Conservation (phyloP, 257 asterid genomes). For the Solanum pennellii region DNA sequence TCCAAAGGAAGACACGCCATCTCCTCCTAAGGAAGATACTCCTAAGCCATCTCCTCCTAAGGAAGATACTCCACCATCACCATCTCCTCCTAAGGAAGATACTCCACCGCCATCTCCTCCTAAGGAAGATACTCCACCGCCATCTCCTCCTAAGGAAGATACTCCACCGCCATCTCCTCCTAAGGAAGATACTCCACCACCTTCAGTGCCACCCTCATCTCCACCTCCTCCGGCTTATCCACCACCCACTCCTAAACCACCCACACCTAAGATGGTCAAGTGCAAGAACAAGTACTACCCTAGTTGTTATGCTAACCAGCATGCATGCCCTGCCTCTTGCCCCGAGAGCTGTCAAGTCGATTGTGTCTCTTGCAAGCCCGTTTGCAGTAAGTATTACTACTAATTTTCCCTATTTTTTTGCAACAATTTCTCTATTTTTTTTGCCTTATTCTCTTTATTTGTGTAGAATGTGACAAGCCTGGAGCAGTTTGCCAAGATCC, state of each 20-base stretch:
- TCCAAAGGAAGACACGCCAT: not conserved
- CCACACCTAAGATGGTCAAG: not conserved
- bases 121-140: too few relatives aligned
- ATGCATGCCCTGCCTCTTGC: not conserved
- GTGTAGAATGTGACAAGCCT: not conserved
- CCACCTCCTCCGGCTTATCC: not conserved
- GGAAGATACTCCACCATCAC: not conserved
- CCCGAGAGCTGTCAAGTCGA: not conserved
- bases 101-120: fast-evolving
- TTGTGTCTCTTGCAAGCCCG: not conserved
- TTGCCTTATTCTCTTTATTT: not conserved
- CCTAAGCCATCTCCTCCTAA: not conserved
- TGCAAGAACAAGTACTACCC: not conserved
- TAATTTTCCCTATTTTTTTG: not conserved
- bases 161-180: too few relatives aligned
- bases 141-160: too few relatives aligned
- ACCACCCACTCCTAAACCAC: not conserved
- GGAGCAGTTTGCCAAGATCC: conserved; percentile 3
- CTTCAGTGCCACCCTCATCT: not conserved
- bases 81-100: not conserved
- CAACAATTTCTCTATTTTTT: not conserved
- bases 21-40: not conserved
- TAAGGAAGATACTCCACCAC: not conserved
- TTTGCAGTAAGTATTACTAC: not conserved
- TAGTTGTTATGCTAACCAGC: not conserved